Evolutionary conservation across 2,329 filamentous ascomycete genomes (phyloP), one percentile per base, ranked within the genome.

Genomic region (Exophiala spinifera): DNA sequence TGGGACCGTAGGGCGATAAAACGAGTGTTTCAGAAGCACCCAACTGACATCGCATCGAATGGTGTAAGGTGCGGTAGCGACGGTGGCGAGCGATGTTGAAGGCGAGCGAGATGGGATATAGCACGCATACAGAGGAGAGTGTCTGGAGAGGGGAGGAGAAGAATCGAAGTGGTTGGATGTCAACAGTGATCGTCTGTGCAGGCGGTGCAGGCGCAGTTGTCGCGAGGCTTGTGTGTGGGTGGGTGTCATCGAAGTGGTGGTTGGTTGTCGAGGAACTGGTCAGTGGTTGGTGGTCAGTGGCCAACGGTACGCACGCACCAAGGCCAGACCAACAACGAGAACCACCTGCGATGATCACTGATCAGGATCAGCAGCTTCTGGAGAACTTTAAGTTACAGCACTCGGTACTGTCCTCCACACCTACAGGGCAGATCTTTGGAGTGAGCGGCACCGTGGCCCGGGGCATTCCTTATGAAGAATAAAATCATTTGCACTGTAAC

Each of bases 21-120:
- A 51, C 39, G 17, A 20, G 20, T 36, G 49, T 51, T 51, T 51
- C 49, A 51, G 49, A 45, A 37, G 21, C 17, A 39, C 15, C 15
- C 37, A 19, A 23, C 15, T 25, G 15, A 25, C 14, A 5, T 19
- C 17, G 46, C 19, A 37, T 49, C 46, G 46, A 37, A 13, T 39
- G 47, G 25, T 23, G 10, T 11, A 33, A 34, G 25, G 14, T 39
- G 43, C 23, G 2, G 21, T 47, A 3, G 28, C 42, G 7, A 34
- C 33, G 19, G 33, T 23, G 43, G 13, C 25, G 10, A 10, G 44
- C 37, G 21, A 15, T 40, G 34, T n/a, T 7, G 19, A 15, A 23
- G 21, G 21, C 15, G 23, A 15, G 33, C n/a, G 15, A 33, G 48
- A 50, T 44, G 42, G 17, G 17, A 39, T 39, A 39, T 23, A 31